phyloP scores from a whole-genome alignment of 1,139 yeast species.

The Candida tropicalis region DNA sequence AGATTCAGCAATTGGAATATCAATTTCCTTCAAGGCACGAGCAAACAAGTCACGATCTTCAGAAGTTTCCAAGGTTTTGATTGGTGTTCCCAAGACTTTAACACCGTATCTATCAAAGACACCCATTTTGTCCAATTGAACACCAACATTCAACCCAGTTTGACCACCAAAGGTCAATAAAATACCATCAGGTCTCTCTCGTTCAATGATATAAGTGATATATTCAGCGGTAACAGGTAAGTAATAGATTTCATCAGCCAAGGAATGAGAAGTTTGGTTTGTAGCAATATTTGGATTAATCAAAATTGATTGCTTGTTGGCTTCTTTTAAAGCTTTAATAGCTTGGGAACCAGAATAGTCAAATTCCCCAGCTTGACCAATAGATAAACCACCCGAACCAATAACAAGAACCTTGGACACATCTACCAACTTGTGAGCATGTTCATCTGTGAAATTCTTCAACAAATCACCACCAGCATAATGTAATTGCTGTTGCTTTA shows the following conservation, averaged over 20 bases:
- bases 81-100: constrained; percentile 96
- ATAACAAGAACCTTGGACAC: constrained; percentile 93
- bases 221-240: constrained; percentile 97
- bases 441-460: constrained; percentile 36
- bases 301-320: constrained; percentile 78
- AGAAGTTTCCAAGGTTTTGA: constrained; percentile 89
- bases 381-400: constrained; percentile 98
- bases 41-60: constrained; percentile 98
- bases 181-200: constrained; percentile 96
- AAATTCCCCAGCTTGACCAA: constrained; percentile 99
- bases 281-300: constrained; percentile 98
- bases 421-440: constrained; percentile 65
- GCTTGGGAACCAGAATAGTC: constrained; percentile 99
- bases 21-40: constrained; percentile 88
- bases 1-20: constrained; percentile 95
- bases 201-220: constrained; percentile 88
- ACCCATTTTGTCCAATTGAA: constrained; percentile 93
- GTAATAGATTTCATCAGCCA: constrained; percentile 94
- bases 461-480: constrained; percentile 46
- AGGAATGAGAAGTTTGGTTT: constrained; percentile 94
- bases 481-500: constrained; percentile 12
- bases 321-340: constrained; percentile 92
- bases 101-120: constrained; percentile 88
- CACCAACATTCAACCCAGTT: constrained; percentile 96
- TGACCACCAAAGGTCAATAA: constrained; percentile 97